Percentiles rank a stretch among this genome's conserved stretches.
Evolutionary conservation across 2,329 filamentous ascomycete genomes (phyloP).

Genomic region (Helminthosporium solani): DNA sequence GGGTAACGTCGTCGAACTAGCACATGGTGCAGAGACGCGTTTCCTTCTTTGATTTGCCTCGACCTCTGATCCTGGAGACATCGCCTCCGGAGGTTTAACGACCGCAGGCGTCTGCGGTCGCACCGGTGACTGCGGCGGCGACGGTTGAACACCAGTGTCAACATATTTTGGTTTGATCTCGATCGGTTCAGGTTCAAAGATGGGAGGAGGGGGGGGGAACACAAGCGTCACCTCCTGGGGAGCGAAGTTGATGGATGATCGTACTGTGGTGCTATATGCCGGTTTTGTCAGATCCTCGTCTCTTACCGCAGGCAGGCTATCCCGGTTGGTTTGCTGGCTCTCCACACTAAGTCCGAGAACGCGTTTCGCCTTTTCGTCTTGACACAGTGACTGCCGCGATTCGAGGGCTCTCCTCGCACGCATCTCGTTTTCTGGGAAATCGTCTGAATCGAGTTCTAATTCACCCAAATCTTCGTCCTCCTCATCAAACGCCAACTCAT

Average conservation of each 20-base stretch:
- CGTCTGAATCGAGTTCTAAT: conserved; percentile 67
- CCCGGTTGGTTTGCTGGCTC: conserved; percentile 24
- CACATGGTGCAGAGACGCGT: conserved; percentile 53
- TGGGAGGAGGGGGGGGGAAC: conserved; percentile 34
- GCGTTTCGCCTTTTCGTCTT: conserved; percentile 50
- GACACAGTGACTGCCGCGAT: conserved; percentile 44
- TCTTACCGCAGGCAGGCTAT: conserved; percentile 18
- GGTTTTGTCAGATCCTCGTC: conserved; percentile 28
- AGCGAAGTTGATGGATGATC: conserved; percentile 24
- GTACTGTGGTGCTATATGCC: conserved; percentile 21
- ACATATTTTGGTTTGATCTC: conserved; percentile 54
- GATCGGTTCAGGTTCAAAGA: not conserved
- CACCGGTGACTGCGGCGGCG: conserved; percentile 74
- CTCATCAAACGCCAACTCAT: conserved; percentile 85
- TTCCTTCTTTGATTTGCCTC: conserved; percentile 75
- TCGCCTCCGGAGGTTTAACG: conserved; percentile 24
- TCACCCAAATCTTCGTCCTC: conserved; percentile 62
- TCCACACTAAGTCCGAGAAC: conserved; percentile 45
- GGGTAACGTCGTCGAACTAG: conserved; percentile 14
- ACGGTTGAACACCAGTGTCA: conserved; percentile 79
- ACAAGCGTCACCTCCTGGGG: conserved; percentile 32
- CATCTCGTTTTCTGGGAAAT: conserved; percentile 48
- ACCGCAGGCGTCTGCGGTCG: conserved; percentile 24
- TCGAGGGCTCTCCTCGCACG: conserved; percentile 42
- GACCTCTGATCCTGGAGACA: conserved; percentile 48